A percentile compares a stretch with the other conserved stretches of the same genome.
These are phyloP conservation scores for Stagonosporopsis cucurbitacearum DNA, from an alignment of 2,329 filamentous ascomycete genomes.

Conservation along the genomic window DNA sequence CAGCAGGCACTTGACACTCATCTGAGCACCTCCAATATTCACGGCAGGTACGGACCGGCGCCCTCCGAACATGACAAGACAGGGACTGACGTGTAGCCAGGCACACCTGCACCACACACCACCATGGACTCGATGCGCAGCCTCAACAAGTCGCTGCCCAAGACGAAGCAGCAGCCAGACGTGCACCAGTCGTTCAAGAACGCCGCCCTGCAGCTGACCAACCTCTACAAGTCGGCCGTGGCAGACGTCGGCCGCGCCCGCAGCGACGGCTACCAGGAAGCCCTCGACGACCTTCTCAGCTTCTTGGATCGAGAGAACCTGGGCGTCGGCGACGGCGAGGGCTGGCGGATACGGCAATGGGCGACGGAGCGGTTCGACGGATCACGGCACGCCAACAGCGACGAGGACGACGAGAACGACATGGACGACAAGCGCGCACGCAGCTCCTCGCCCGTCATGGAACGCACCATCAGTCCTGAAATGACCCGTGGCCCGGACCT, in stretches of 20 bases:
- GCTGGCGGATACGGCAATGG: slow-evolving; percentile 69
- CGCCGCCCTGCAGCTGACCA: slow-evolving; percentile 91
- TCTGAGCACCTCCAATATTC: slow-evolving; percentile 1
- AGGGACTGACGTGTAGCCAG: slow-evolving; percentile 15
- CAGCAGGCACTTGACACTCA: slow-evolving; percentile 5
- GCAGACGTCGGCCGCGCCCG: slow-evolving; percentile 77
- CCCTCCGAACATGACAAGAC: neutral
- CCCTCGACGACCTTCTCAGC: slow-evolving; percentile 83
- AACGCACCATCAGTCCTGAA: slow-evolving; percentile 56
- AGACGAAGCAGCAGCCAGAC: slow-evolving; percentile 48
- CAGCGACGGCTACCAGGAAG: slow-evolving; percentile 88
- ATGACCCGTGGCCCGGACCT: slow-evolving; percentile 43
- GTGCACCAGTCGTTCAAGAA: slow-evolving; percentile 90
- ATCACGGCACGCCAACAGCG: slow-evolving; percentile 59
- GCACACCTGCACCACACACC: slow-evolving; percentile 11
- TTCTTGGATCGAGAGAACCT: slow-evolving; percentile 85
- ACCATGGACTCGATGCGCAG: slow-evolving; percentile 52
- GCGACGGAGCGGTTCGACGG: slow-evolving; percentile 73
- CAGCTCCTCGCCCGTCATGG: slow-evolving; percentile 64
- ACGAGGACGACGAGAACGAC: slow-evolving; percentile 71
- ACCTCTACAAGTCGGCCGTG: slow-evolving; percentile 91
- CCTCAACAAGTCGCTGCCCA: slow-evolving; percentile 50
- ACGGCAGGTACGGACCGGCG: slow-evolving; percentile 14
- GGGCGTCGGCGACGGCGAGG: slow-evolving; percentile 80
- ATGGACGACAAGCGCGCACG: slow-evolving; percentile 66